A percentile compares a stretch with the other conserved stretches of the same genome.
phyloP scores from a whole-genome alignment of 495 filamentous ascomycete genomes.

The Friedmanniomyces simplex region DNA sequence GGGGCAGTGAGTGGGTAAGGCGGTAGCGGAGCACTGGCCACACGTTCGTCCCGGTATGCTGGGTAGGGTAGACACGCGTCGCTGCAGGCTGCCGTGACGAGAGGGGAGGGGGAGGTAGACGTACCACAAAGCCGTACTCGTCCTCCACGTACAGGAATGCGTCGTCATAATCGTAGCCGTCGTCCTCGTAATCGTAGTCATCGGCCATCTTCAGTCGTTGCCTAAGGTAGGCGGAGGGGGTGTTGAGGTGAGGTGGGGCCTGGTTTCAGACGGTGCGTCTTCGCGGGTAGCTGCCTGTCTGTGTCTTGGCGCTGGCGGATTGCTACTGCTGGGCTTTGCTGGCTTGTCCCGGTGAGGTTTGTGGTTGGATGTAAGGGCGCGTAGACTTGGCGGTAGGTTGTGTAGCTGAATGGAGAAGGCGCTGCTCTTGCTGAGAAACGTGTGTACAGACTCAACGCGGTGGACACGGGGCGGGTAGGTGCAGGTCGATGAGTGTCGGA shows the following conservation, averaged over 20 bases:
- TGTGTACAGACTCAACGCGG: too few species aligned
- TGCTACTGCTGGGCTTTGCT: background rate
- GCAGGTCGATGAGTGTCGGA: too few species aligned
- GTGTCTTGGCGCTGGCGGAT: background rate
- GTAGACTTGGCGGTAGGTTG: too few species aligned
- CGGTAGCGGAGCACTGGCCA: background rate
- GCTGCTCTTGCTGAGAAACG: too few species aligned
- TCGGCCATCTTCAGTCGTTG: slow-evolving; percentile 6
- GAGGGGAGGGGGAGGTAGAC: background rate
- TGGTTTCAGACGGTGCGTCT: background rate
- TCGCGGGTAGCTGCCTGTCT: background rate
- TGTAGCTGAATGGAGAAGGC: too few species aligned
- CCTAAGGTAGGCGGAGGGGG: background rate
- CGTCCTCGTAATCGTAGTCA: slow-evolving; percentile 20
- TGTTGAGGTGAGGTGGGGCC: background rate
- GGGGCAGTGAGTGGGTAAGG: background rate
- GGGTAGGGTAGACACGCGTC: background rate
- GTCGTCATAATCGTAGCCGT: slow-evolving; percentile 15
- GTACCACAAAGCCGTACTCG: slow-evolving; percentile 26
- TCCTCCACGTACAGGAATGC: slow-evolving; percentile 34
- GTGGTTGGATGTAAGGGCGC: too few species aligned
- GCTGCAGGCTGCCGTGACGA: slow-evolving; percentile 8
- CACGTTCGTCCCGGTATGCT: background rate
- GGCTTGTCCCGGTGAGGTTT: too few species aligned
- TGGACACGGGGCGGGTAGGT: too few species aligned